Evolutionary conservation across 352 stramenopile species (phyloP).

Genomic region (Globisporangium nunn): DNA sequence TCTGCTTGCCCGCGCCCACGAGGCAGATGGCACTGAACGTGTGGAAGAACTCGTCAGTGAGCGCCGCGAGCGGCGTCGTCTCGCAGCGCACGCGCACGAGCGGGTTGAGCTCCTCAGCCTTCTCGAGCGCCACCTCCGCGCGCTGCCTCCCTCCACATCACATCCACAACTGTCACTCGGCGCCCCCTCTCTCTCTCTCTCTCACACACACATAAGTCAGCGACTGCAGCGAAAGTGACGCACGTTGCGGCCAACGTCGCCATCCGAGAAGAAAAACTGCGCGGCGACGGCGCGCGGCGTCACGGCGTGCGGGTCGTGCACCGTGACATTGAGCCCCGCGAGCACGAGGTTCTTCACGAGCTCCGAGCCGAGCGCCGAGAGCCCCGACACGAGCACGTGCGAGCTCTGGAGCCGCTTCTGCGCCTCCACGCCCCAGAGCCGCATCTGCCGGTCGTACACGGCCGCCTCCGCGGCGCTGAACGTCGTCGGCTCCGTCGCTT

Average conservation of each 20-base stretch:
- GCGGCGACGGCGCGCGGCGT: slow-evolving; percentile 36
- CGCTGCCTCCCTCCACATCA: slow-evolving; percentile 25
- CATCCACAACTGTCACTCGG: background rate
- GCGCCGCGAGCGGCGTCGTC: slow-evolving; percentile 40
- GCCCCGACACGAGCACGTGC: slow-evolving; percentile 84
- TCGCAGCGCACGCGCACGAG: slow-evolving; percentile 84
- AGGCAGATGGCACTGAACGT: slow-evolving; percentile 86
- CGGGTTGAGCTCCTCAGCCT: slow-evolving; percentile 93
- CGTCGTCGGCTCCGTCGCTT: slow-evolving; percentile 11
- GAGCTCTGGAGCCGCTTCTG: slow-evolving; percentile 90
- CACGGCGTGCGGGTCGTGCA: slow-evolving; percentile 82
- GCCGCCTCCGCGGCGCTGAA: slow-evolving; percentile 87
- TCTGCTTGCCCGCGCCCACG: slow-evolving; percentile 31
- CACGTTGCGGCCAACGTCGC: slow-evolving; percentile 75
- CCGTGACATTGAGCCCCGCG: slow-evolving; percentile 90
- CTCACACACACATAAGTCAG: background rate
- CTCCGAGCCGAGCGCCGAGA: slow-evolving; percentile 84
- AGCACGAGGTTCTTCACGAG: slow-evolving; percentile 97
- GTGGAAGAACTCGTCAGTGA: slow-evolving; percentile 73
- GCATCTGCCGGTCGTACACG: slow-evolving; percentile 98
- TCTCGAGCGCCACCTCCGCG: slow-evolving; percentile 64
- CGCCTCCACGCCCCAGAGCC: slow-evolving; percentile 97
- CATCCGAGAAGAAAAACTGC: slow-evolving; percentile 82
- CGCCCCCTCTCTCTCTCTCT: no score
- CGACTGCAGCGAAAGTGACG: background rate